phyloP scores from a whole-genome alignment of 2,329 filamentous ascomycete genomes.

The Akanthomyces dipterigenus region DNA sequence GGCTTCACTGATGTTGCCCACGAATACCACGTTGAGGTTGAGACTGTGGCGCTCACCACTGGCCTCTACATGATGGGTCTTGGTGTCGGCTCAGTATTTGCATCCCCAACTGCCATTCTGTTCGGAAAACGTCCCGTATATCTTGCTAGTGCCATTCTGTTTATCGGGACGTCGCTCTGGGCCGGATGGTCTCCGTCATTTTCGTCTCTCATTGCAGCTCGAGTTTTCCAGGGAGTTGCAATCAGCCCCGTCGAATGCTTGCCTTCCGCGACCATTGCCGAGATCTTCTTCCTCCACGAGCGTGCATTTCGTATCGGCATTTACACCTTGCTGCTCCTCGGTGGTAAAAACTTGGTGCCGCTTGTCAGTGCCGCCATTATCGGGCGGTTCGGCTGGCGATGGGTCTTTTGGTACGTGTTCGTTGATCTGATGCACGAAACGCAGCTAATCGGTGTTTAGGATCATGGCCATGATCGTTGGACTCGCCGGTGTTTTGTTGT shows the following conservation, averaged over 20 bases:
- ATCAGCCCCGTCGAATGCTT: constrained; percentile 89
- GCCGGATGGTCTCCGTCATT: constrained; percentile 80
- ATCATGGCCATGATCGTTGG: constrained; percentile 76
- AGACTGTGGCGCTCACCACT: constrained; percentile 76
- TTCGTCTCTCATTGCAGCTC: constrained; percentile 68
- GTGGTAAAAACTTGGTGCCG: constrained; percentile 86
- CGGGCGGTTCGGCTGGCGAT: constrained; percentile 71
- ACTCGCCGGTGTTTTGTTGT: constrained; percentile 63
- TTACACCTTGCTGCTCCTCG: constrained; percentile 81
- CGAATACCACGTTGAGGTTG: constrained; percentile 57
- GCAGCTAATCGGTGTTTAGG: constrained; percentile 35
- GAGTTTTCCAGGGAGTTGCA: constrained; percentile 81
- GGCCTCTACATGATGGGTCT: constrained; percentile 93
- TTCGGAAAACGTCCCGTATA: constrained; percentile 91
- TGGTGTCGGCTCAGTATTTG: constrained; percentile 74
- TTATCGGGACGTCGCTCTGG: constrained; percentile 73
- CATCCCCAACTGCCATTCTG: constrained; percentile 84
- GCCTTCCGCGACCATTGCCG: constrained; percentile 87
- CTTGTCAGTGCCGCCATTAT: constrained; percentile 83
- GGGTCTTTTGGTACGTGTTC: constrained; percentile 70
- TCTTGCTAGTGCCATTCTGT: constrained; percentile 68
- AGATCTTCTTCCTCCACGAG: constrained; percentile 95
- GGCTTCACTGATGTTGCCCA: constrained; percentile 77
- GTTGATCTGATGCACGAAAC: background rate
- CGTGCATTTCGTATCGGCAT: constrained; percentile 88